Base-by-base conservation (phyloP, 176 grass and related monocot species). In the Oryza glumipatula region DNA sequence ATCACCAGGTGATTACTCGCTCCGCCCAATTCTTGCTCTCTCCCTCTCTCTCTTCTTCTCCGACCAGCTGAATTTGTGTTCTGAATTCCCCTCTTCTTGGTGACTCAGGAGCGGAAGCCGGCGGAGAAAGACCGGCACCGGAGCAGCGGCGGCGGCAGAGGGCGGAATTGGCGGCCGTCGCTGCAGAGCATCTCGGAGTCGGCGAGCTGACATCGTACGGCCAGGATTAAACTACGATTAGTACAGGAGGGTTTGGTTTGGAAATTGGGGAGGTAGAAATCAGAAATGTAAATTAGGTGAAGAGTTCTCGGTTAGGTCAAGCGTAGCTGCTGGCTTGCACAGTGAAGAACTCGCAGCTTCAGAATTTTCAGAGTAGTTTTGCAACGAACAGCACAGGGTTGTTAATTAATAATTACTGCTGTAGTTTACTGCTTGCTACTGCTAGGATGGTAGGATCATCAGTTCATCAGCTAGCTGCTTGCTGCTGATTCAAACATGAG, bases 181-280 rank as follows among this genome's bases (percentile, higher is more conserved):
- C 39, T 91, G 65, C 80, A 84, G 76, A 91, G 89, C 89, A 91
- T 91, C 76, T 46, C 76, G 11, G 89, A 91, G 44, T 63, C 82
- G 43, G 69, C 79, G 19, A 47, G 67, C 73, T 85, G 82, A 61
- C 74, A 7, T 44, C 24, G 48, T 49, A 19, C 16, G 54, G 54
- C 54, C 54, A 19, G 49, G 21, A 47, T 23, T 0, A 33, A 16
- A 5, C 32, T 22, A 7, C 41, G 6, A 76, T 26, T 19, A 51
- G 19, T 38, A 39, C 19, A 88, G 74, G 6, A 28, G 23, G 23
- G 80, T 72, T 56, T 68, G 54, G 54, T 58, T 58, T 58, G 3
- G 47, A 0, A 7, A 17, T 58, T 58, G 73, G 24, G 30, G 10
- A 2, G 58, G 58, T 80, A 67, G 79, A 24, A 76, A 45, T 65